Conservation (phyloP, 768 basidiomycete genomes). For the Strobilomyces dryophilus region DNA sequence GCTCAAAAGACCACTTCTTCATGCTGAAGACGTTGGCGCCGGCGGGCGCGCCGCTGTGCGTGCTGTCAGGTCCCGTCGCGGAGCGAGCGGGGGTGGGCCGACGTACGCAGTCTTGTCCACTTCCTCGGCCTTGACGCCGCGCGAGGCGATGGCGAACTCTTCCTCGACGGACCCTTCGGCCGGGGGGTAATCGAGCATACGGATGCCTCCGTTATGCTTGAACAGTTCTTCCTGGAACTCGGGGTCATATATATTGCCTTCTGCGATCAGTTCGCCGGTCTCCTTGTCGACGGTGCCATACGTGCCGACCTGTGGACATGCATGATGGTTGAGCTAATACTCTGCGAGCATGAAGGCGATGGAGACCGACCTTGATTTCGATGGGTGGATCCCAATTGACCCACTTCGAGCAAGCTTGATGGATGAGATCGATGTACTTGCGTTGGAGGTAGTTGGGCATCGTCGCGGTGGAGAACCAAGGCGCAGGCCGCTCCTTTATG, state of each 20-base stretch:
- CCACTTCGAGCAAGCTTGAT: constrained; percentile 29
- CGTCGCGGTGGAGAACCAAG: not conserved
- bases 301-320: constrained; percentile 29
- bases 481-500: not conserved
- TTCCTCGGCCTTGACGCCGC: constrained; percentile 12
- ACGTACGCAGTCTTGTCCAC: constrained; percentile 18
- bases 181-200: constrained; percentile 16
- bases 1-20: constrained; percentile 30
- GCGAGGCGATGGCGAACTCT: constrained; percentile 21
- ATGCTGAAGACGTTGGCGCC: constrained; percentile 27
- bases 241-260: constrained; percentile 34
- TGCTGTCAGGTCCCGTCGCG: not conserved
- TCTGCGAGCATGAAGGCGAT: not conserved
- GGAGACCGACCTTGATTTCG: constrained; percentile 21
- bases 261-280: constrained; percentile 28
- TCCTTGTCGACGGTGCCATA: constrained; percentile 32
- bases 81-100: not conserved
- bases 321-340: not conserved
- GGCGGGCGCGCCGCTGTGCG: constrained; percentile 10
- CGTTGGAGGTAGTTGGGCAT: constrained; percentile 19
- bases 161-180: constrained; percentile 16
- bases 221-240: constrained; percentile 17
- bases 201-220: constrained; percentile 7
- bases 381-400: constrained; percentile 35
- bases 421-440: constrained; percentile 37